Percentiles rank a stretch among this genome's conserved stretches.
Evolutionary conservation across 306 rosid species (phyloP).

Genomic region (Lithocarpus polystachyus): DNA sequence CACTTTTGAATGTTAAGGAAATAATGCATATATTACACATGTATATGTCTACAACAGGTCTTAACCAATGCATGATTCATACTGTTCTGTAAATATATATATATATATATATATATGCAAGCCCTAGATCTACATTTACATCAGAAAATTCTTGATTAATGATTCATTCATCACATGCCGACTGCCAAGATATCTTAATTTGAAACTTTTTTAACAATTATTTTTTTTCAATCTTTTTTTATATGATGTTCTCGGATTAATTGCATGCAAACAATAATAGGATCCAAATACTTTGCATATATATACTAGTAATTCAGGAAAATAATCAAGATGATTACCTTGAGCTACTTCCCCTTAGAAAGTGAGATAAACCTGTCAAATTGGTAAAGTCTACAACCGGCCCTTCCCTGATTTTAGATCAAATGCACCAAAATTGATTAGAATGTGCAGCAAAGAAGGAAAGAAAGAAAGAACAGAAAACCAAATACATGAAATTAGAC

Average conservation of each 20-base stretch:
- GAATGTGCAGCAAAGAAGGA: not conserved
- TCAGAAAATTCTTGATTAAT: not conserved
- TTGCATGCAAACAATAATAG: not conserved
- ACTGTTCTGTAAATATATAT: no score
- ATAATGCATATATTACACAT: no score
- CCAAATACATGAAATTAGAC: not conserved
- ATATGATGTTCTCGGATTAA: not conserved
- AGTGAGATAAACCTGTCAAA: not conserved
- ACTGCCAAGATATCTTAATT: not conserved
- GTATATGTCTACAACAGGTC: no score
- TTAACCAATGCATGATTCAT: no score
- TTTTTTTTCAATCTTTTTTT: not conserved
- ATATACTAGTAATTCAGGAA: not conserved
- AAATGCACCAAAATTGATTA: not conserved
- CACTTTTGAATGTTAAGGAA: not conserved
- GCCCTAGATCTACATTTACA: no score
- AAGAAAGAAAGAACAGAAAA: not conserved
- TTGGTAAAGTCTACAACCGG: not conserved
- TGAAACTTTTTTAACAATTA: not conserved
- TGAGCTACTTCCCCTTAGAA: conserved; percentile 10
- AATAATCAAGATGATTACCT: not conserved
- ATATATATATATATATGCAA: no score
- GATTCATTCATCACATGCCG: not conserved
- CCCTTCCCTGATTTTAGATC: conserved; percentile 8
- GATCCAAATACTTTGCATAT: no score